Conservation (phyloP, 768 basidiomycete species). For the Rhodotorula paludigena region DNA sequence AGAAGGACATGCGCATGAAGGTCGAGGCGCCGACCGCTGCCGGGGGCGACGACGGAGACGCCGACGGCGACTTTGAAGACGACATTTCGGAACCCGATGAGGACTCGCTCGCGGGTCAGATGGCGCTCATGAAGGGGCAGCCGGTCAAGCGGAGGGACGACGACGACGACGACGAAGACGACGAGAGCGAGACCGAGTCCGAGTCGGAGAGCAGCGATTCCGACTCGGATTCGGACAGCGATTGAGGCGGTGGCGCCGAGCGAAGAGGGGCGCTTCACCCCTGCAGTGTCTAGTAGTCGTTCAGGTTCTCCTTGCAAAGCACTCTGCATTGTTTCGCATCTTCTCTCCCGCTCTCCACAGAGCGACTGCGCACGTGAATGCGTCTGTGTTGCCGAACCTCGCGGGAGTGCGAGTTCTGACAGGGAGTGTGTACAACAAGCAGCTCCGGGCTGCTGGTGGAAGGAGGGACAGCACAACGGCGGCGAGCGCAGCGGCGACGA, state of each 20-base stretch:
- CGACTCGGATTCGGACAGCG: conserved; percentile 10
- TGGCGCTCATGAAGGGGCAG: conserved; percentile 72
- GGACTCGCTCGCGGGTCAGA: conserved; percentile 91
- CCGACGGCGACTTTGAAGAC: conserved; percentile 57
- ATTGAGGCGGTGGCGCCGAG: not conserved
- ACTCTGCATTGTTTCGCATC: not conserved
- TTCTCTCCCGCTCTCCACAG: not conserved
- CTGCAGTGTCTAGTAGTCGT: not conserved
- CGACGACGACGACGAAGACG: conserved; percentile 56
- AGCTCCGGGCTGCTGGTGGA: too few species aligned
- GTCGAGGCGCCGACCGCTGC: conserved; percentile 53
- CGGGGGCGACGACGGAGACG: conserved; percentile 54
- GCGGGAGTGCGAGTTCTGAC: too few species aligned
- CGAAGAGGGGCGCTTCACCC: not conserved
- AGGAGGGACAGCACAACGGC: too few species aligned
- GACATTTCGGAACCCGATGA: conserved; percentile 98
- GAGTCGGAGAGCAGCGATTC: conserved; percentile 43
- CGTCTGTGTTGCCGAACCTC: not conserved
- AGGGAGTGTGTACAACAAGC: too few species aligned
- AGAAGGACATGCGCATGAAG: conserved; percentile 63
- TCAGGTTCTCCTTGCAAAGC: not conserved
- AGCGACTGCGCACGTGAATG: not conserved
- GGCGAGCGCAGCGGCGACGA: too few species aligned
- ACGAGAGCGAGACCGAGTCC: conserved; percentile 50
- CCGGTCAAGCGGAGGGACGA: conserved; percentile 40